Conservation (phyloP, 768 basidiomycete species). For the Russula virescens region DNA sequence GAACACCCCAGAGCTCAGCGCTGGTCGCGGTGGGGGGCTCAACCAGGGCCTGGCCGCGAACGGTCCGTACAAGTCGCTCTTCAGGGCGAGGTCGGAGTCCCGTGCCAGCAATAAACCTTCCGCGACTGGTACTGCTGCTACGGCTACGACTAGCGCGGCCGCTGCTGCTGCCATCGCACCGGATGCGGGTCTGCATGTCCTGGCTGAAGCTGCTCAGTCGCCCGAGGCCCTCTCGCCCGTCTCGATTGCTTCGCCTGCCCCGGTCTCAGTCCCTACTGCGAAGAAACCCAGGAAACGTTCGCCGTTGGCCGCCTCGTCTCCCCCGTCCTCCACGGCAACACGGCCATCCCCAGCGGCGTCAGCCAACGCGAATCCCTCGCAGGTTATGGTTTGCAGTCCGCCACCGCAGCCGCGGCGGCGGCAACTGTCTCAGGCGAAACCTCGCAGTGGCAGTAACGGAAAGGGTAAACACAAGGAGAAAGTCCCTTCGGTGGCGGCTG, state of each 20-base stretch:
- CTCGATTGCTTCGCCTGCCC: background rate
- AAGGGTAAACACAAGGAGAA: constrained; percentile 7
- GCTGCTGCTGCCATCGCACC: background rate
- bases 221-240: constrained; percentile 14
- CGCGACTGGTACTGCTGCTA: too few relatives aligned
- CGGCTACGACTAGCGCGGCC: background rate
- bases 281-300: constrained; percentile 14
- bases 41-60: constrained; percentile 13
- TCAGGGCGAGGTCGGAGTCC: constrained; percentile 14
- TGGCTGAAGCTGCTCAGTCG: constrained; percentile 17
- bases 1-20: constrained; percentile 21
- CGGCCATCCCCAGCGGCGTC: background rate
- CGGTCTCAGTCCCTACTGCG: background rate
- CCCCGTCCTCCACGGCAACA: background rate
- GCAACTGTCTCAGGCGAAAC: background rate
- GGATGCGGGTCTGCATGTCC: constrained; percentile 13
- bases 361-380: background rate
- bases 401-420: background rate
- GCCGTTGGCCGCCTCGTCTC: constrained; percentile 4
- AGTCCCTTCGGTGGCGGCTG: too few relatives aligned
- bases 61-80: constrained; percentile 22
- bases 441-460: background rate
- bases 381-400: background rate
- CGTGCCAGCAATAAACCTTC: background rate
- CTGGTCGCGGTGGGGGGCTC: constrained; percentile 12